phyloP scores from a whole-genome alignment of 257 asterid genomes.

The Solanum infundibuliforme region DNA sequence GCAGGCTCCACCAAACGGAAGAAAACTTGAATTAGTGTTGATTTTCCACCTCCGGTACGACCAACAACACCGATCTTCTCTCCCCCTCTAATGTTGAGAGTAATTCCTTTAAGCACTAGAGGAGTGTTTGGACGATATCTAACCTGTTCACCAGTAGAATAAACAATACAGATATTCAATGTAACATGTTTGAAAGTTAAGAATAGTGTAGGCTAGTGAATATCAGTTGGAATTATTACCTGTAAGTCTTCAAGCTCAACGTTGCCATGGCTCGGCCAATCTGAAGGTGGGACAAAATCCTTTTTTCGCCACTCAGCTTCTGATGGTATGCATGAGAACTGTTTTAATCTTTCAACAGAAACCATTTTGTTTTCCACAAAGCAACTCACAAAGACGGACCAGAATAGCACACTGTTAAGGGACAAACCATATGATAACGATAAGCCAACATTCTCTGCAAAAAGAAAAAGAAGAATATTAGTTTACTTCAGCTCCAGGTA shows the following conservation, averaged over 20 bases:
- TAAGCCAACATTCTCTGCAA: slow-evolving; percentile 77
- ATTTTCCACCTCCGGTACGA: slow-evolving; percentile 97
- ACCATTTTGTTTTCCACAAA: slow-evolving; percentile 88
- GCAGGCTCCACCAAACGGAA: slow-evolving; percentile 97
- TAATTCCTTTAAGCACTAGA: slow-evolving; percentile 69
- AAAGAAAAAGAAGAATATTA: neutral
- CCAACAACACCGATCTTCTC: slow-evolving; percentile 97
- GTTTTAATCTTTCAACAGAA: slow-evolving; percentile 92
- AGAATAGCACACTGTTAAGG: slow-evolving; percentile 58
- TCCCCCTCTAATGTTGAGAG: slow-evolving; percentile 68
- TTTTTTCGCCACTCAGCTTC: slow-evolving; percentile 82
- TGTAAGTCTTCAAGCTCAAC: slow-evolving; percentile 56
- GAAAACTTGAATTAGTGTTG: slow-evolving; percentile 85
- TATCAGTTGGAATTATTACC: slow-evolving; percentile 15
- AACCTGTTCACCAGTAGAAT: slow-evolving; percentile 37
- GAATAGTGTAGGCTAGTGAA: neutral
- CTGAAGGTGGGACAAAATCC: slow-evolving; percentile 50
- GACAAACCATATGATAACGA: slow-evolving; percentile 86
- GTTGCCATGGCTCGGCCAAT: slow-evolving; percentile 74
- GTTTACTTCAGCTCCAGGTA: neutral
- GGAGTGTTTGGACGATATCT: slow-evolving; percentile 87
- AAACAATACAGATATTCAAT: neutral
- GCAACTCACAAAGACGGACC: slow-evolving; percentile 65
- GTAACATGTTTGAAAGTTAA: neutral
- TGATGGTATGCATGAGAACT: slow-evolving; percentile 62